These are phyloP conservation scores for Hebeloma cylindrosporum DNA, from an alignment of 768 basidiomycete species.

Conservation along the genomic window DNA sequence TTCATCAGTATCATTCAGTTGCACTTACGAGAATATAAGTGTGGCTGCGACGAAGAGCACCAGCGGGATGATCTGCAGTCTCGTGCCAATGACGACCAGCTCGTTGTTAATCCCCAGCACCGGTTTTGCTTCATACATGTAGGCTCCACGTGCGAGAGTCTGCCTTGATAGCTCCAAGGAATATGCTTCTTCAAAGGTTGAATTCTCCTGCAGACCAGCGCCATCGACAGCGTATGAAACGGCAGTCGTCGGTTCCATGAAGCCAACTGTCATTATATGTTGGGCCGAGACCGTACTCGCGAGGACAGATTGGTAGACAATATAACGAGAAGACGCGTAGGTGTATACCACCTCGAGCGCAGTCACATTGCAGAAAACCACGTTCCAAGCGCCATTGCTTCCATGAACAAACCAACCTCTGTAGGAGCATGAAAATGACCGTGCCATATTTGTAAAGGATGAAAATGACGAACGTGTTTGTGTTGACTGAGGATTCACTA, in stretches of 20 bases:
- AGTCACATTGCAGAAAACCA: constrained; percentile 3
- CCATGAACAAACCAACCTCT: constrained; percentile 6
- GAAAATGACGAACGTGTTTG: neutral
- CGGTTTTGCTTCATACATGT: neutral
- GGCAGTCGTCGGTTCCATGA: neutral
- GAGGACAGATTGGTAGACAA: neutral
- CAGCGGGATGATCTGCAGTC: neutral
- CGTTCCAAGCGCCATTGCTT: constrained; percentile 1
- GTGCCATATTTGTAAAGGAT: neutral
- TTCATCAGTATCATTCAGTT: neutral
- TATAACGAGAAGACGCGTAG: neutral
- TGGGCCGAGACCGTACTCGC: neutral
- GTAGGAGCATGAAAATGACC: neutral
- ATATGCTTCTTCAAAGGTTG: neutral
- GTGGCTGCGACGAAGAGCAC: neutral
- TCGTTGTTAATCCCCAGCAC: neutral
- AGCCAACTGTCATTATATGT: neutral
- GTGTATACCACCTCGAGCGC: constrained; percentile 2
- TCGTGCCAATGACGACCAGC: neutral
- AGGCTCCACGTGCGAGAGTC: neutral
- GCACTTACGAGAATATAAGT: neutral
- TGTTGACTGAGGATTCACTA: neutral
- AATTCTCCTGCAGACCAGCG: neutral
- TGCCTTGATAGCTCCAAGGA: neutral
- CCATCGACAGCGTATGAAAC: neutral